phyloP scores from a whole-genome alignment of 2,329 filamentous ascomycete species.

The Clarireedia paspali region DNA sequence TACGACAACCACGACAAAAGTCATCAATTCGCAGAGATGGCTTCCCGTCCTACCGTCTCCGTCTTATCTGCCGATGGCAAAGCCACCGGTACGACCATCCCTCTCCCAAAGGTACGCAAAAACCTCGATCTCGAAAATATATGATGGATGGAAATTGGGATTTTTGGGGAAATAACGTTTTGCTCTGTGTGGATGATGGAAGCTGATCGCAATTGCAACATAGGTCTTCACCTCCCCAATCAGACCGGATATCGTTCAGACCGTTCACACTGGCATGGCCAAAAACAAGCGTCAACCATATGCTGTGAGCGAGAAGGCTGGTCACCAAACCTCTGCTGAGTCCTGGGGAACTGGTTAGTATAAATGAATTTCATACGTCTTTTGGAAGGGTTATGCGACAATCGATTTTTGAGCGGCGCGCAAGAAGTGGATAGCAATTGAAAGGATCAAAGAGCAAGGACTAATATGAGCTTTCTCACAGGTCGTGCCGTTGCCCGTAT shows the following conservation, averaged over 20 bases:
- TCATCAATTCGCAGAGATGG: slow-evolving; percentile 49
- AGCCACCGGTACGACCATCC: slow-evolving; percentile 79
- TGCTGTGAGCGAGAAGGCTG: slow-evolving; percentile 99
- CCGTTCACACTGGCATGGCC: slow-evolving; percentile 94
- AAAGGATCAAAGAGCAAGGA: slow-evolving; percentile 9
- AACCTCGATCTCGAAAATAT: slow-evolving; percentile 1
- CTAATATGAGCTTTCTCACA: slow-evolving; percentile 33
- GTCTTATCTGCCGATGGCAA: slow-evolving; percentile 95
- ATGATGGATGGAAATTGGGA: background rate
- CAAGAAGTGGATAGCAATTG: background rate
- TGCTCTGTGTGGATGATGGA: slow-evolving; percentile 10
- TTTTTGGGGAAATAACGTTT: background rate
- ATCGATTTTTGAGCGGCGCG: background rate
- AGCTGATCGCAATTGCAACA: slow-evolving; percentile 17
- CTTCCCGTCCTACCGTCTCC: slow-evolving; percentile 94
- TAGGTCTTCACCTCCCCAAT: slow-evolving; percentile 92
- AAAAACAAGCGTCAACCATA: slow-evolving; percentile 99
- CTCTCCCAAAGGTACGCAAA: slow-evolving; percentile 62
- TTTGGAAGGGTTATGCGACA: background rate
- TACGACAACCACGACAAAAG: slow-evolving; percentile 22
- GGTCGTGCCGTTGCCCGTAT: slow-evolving; percentile 99
- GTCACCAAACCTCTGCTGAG: slow-evolving; percentile 99
- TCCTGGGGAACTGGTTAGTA: slow-evolving; percentile 98
- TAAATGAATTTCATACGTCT: slow-evolving; percentile 19
- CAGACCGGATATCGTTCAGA: slow-evolving; percentile 96